Evolutionary conservation across 1,284 basidiomycete species (phyloP), one percentile per base, ranked within the genome.

Genomic region (Grifola frondosa): DNA sequence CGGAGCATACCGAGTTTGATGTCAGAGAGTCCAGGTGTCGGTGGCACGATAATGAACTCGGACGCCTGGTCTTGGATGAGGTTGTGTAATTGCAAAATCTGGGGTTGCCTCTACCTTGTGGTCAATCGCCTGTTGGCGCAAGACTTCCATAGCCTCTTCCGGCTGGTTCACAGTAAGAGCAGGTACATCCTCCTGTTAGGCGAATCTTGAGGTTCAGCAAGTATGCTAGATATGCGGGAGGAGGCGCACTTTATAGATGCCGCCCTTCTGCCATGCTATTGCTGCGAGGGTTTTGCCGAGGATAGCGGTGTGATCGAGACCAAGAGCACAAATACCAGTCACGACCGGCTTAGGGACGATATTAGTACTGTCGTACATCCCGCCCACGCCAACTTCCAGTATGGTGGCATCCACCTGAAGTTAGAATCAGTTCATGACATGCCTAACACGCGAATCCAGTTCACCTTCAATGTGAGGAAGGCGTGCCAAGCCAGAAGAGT

Each of bases 371-470:
- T 99, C 97, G 61, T 91, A 94, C 19, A 81, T 78, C 16, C 97
- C 97, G 13, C 97, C 97, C 16, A 99, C 89, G 12, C 97, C 97
- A 26, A 99, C 97, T 74, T 99, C 97, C 23, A 99, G 77, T 32
- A 99, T 81, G 1, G 95, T 94, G 4, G 92, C 94, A 56, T 93
- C 84, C 13, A 90, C 84, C 68, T 78, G 57, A 15, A 12, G 24
- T n/a, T 39, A 36, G 7, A 9, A 29, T 40, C 8, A 34, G 28
- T 19, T n/a, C 35, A 12, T 22, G n/a, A 33, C 21, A 25, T 12
- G 24, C 4, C 17, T 25, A 29, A n/a, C 21, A 37, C 15, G 21
- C n/a, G 6, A 15, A 25, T 19, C 16, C 28, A 29, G 24, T 46
- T 24, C 25, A 88, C 87, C 58, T 84, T 80, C 24, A 88, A 70